phyloP scores from a whole-genome alignment of 305 asterid species.

The Solanum hybrid region DNA sequence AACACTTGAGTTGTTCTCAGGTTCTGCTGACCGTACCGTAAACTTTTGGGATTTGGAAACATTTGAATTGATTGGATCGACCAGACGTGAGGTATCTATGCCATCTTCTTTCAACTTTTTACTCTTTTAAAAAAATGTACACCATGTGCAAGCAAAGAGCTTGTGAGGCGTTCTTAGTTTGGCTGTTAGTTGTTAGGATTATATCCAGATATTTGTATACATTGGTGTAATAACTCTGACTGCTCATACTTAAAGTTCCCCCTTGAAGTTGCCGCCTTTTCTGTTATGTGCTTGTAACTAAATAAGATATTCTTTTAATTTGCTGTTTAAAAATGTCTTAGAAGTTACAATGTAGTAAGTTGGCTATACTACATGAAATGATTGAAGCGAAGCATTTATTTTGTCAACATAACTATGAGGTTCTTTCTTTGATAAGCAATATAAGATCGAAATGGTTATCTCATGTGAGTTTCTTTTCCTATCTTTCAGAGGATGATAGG shows the following conservation, averaged over 20 bases:
- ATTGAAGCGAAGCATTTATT: neutral
- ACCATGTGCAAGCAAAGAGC: neutral
- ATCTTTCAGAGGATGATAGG: neutral
- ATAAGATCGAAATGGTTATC: neutral
- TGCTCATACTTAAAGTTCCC: neutral
- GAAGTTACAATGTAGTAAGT: neutral
- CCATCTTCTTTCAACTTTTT: neutral
- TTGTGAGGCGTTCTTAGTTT: neutral
- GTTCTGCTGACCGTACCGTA: constrained; percentile 95
- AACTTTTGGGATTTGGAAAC: constrained; percentile 99
- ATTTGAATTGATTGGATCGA: constrained; percentile 96
- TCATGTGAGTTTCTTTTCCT: neutral
- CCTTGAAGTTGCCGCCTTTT: neutral
- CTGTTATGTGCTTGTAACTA: neutral
- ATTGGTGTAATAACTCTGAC: neutral
- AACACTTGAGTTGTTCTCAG: constrained; percentile 31
- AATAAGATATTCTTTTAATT: neutral
- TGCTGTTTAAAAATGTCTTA: neutral
- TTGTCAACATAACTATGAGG: neutral
- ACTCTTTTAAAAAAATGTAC: neutral
- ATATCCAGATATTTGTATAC: neutral
- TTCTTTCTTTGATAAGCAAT: neutral
- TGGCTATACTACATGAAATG: neutral
- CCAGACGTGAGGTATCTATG: constrained; percentile 70
- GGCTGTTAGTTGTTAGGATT: neutral